Conservation (phyloP, 768 basidiomycete genomes). For the Lentinula lateritia region DNA sequence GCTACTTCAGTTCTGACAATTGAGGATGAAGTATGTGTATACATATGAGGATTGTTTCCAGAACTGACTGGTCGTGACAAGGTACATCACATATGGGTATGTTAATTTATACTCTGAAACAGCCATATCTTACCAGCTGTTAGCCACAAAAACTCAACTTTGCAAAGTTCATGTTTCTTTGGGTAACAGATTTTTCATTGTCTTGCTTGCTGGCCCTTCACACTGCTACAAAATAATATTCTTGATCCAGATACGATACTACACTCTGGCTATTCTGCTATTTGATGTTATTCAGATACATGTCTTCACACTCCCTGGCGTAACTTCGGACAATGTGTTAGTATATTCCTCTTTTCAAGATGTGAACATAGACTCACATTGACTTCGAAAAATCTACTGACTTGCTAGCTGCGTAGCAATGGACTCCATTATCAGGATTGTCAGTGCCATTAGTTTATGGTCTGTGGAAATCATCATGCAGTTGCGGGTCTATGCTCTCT, state of each 20-base stretch:
- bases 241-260: constrained; percentile 24
- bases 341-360: constrained; percentile 6
- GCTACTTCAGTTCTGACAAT: constrained; percentile 23
- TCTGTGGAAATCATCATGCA: constrained; percentile 47
- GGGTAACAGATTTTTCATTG: constrained; percentile 21
- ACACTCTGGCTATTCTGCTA: constrained; percentile 35
- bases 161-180: constrained; percentile 35
- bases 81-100: constrained; percentile 36
- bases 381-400: neutral
- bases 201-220: neutral
- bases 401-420: constrained; percentile 34
- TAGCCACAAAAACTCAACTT: constrained; percentile 29
- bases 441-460: constrained; percentile 41
- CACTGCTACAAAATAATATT: too few species aligned
- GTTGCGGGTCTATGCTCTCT: constrained; percentile 39
- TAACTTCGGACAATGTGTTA: constrained; percentile 29
- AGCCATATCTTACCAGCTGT: neutral
- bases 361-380: neutral
- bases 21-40: constrained; percentile 24
- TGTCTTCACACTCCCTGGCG: constrained; percentile 31
- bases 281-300: constrained; percentile 44
- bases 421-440: constrained; percentile 37
- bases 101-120: neutral
- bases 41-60: too few species aligned
- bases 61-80: constrained; percentile 5